Percentiles rank a stretch among this genome's conserved stretches.
phyloP scores from a whole-genome alignment of 106 monocot genomes.

The Vanilla planifolia region DNA sequence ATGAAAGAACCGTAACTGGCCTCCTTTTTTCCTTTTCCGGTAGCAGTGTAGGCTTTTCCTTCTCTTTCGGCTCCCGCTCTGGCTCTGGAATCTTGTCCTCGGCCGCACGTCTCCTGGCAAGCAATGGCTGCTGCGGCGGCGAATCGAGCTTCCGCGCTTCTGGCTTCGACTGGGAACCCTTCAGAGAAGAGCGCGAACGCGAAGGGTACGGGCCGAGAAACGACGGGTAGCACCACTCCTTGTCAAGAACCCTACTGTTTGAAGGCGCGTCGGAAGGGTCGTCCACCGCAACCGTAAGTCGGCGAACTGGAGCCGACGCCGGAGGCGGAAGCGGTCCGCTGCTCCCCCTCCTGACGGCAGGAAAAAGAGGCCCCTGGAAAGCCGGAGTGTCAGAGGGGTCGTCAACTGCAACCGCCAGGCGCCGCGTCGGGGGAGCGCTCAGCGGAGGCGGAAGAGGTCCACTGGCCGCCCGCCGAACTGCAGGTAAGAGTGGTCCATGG shows the following conservation, averaged over 20 bases:
- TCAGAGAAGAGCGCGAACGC: constrained; percentile 6
- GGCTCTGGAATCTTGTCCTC: neutral
- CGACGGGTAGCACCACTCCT: constrained; percentile 65
- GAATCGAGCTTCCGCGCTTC: neutral
- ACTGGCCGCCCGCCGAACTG: constrained; percentile 16
- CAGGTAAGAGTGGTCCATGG: constrained; percentile 18
- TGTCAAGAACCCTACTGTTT: constrained; percentile 25
- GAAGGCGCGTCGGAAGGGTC: constrained; percentile 13
- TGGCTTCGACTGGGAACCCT: neutral
- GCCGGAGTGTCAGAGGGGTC: constrained; percentile 31
- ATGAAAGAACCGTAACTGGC: neutral
- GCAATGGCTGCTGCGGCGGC: neutral
- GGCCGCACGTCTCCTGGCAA: neutral
- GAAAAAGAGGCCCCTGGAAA: constrained; percentile 6
- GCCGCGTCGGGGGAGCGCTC: neutral
- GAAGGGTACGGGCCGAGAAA: constrained; percentile 41
- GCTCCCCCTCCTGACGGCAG: neutral
- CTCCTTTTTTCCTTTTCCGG: constrained; percentile 13
- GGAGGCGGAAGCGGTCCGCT: constrained; percentile 2
- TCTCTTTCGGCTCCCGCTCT: constrained; percentile 1
- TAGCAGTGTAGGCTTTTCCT: constrained; percentile 7
- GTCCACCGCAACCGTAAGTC: constrained; percentile 45
- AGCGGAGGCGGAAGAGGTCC: constrained; percentile 12
- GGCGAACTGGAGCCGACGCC: neutral
- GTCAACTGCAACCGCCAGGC: constrained; percentile 46